Percentiles rank a stretch among this genome's conserved stretches.
phyloP scores from a whole-genome alignment of 495 filamentous ascomycete genomes.

The Aspergillus coremiiformis region DNA sequence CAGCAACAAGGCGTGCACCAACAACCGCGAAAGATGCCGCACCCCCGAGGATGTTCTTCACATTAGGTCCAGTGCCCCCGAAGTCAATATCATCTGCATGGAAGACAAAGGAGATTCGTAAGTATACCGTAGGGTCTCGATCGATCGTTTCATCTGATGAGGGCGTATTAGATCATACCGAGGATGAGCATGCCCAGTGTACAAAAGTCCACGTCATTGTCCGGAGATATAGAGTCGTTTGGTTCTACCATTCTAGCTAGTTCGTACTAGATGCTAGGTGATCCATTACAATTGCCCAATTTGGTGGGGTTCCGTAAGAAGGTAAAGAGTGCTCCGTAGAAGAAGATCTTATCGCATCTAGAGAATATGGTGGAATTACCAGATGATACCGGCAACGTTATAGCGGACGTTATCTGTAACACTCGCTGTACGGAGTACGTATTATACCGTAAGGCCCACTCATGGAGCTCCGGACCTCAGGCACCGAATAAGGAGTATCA shows the following conservation, averaged over 20 bases:
- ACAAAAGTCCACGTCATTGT: slow-evolving; percentile 59
- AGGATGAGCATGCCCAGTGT: slow-evolving; percentile 96
- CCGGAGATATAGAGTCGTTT: neutral
- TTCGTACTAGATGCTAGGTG: neutral
- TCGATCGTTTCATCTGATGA: neutral
- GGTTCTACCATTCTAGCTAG: slow-evolving; percentile 13
- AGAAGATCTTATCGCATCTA: neutral
- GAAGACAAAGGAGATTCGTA: slow-evolving; percentile 10
- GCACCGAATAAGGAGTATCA: slow-evolving; percentile 17
- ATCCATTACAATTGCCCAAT: neutral
- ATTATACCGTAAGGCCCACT: slow-evolving; percentile 13
- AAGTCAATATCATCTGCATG: slow-evolving; percentile 84
- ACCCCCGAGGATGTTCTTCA: slow-evolving; percentile 71
- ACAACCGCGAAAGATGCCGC: slow-evolving; percentile 80
- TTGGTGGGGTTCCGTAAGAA: neutral
- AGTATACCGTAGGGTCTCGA: slow-evolving; percentile 12
- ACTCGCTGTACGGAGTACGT: neutral
- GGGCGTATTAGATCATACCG: slow-evolving; percentile 45
- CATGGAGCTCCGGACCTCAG: slow-evolving; percentile 16
- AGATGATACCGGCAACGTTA: slow-evolving; percentile 9
- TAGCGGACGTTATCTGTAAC: neutral
- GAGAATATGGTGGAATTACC: neutral
- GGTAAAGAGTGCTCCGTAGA: too few relatives aligned
- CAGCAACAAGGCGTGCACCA: slow-evolving; percentile 80
- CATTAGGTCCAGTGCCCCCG: slow-evolving; percentile 44